Conservation (phyloP, 2,329 filamentous ascomycete genomes). For the Raffaelea albimanens region DNA sequence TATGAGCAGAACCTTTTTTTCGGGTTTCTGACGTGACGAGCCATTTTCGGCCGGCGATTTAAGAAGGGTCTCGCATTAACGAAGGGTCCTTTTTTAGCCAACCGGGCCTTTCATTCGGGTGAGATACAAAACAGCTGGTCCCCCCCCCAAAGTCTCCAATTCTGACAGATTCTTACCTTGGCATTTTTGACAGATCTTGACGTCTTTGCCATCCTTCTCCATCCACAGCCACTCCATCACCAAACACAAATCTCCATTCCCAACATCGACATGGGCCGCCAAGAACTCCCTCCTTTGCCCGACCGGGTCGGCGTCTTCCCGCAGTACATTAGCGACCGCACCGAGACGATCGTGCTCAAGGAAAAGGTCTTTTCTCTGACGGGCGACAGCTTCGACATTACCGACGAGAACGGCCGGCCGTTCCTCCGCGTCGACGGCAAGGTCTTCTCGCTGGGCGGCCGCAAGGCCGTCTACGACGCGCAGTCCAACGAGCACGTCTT, state of each 20-base stretch:
- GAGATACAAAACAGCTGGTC: too few species aligned
- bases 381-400: slow-evolving; percentile 57
- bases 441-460: slow-evolving; percentile 39
- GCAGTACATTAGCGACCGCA: slow-evolving; percentile 8
- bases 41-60: too few species aligned
- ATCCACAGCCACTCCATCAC: too few species aligned
- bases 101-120: too few species aligned
- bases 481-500: slow-evolving; percentile 41
- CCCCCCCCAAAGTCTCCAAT: too few species aligned
- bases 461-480: slow-evolving; percentile 47
- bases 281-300: slow-evolving; percentile 7
- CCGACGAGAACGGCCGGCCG: slow-evolving; percentile 40
- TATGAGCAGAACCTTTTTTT: too few species aligned
- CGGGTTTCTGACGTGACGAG: too few species aligned
- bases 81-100: too few species aligned
- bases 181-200: too few species aligned
- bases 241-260: background rate
- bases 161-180: too few species aligned
- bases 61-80: too few species aligned
- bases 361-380: slow-evolving; percentile 54
- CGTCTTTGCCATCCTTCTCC: too few species aligned
- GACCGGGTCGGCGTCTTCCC: slow-evolving; percentile 10
- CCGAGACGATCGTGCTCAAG: slow-evolving; percentile 44
- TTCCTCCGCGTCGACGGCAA: slow-evolving; percentile 49
- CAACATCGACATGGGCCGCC: background rate